Conservation (phyloP, 2,329 filamentous ascomycete species). For the Bipolaris gigantea region DNA sequence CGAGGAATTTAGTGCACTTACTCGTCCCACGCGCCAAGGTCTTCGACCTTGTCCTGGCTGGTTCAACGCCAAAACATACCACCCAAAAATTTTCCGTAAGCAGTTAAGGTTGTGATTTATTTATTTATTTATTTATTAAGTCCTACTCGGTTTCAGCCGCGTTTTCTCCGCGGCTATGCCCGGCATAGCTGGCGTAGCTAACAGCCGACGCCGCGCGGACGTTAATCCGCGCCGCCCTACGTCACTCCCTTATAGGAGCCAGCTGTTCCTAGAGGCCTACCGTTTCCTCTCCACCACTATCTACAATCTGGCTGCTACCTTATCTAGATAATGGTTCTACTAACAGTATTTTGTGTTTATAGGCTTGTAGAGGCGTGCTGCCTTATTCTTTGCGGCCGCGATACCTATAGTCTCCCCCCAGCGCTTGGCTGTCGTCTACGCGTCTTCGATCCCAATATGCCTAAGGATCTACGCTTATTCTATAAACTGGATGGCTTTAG, state of each 20-base stretch:
- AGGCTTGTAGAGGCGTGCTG: conserved; percentile 19
- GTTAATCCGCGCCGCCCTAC: conserved; percentile 1
- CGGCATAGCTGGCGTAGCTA: background rate
- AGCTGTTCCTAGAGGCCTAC: conserved; percentile 1
- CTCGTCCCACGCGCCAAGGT: too few relatives aligned
- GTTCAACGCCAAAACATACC: too few relatives aligned
- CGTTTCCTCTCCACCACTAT: background rate
- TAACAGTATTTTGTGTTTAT: conserved; percentile 2
- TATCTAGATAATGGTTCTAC: background rate
- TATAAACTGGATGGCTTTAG: conserved; percentile 22
- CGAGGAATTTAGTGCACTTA: too few relatives aligned
- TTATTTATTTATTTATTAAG: too few relatives aligned
- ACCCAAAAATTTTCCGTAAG: too few relatives aligned
- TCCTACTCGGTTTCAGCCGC: too few relatives aligned
- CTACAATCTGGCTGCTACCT: background rate
- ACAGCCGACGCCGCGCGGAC: background rate
- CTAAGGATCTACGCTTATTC: conserved; percentile 27
- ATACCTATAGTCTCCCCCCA: conserved; percentile 20
- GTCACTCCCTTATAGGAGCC: background rate
- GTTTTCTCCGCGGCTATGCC: conserved; percentile 1
- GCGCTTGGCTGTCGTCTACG: conserved; percentile 11
- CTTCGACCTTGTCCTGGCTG: too few relatives aligned
- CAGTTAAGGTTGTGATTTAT: too few relatives aligned
- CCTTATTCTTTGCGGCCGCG: conserved; percentile 13
- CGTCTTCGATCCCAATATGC: conserved; percentile 8